Evolutionary conservation across 2,329 filamentous ascomycete species (phyloP).

Genomic region (Fusarium tuaranense): DNA sequence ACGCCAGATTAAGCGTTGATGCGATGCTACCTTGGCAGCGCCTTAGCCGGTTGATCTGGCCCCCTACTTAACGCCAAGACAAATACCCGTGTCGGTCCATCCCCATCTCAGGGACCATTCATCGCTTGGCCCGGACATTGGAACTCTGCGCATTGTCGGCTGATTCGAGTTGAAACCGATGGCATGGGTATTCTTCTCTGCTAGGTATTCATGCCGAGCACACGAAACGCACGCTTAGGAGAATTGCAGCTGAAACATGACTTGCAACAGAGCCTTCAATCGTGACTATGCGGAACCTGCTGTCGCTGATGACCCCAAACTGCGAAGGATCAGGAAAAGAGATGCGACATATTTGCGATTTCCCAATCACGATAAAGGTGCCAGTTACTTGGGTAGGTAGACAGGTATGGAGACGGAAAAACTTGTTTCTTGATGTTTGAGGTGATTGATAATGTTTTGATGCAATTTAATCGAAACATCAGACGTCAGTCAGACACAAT

Average conservation of each 20-base stretch:
- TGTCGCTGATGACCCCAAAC: neutral
- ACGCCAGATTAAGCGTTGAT: conserved; percentile 42
- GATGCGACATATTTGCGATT: neutral
- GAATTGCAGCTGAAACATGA: neutral
- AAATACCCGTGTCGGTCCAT: conserved; percentile 10
- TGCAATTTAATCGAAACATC: neutral
- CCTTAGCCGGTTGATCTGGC: conserved; percentile 32
- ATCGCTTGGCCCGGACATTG: neutral
- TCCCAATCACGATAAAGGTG: neutral
- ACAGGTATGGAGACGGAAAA: neutral
- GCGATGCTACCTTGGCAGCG: conserved; percentile 43
- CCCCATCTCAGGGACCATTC: conserved; percentile 10
- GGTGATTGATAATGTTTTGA: neutral
- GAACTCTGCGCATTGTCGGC: neutral
- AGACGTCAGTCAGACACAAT: neutral
- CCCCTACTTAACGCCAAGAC: conserved; percentile 27
- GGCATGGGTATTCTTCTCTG: neutral
- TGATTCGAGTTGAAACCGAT: neutral
- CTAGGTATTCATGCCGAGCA: neutral
- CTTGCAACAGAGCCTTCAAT: neutral
- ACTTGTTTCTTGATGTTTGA: neutral
- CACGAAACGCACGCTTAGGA: neutral
- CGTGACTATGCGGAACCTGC: neutral
- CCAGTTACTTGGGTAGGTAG: neutral
- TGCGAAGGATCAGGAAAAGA: neutral